These are phyloP conservation scores for Acaromyces ingoldii DNA, from an alignment of 1,284 basidiomycete species.

Conservation along the genomic window DNA sequence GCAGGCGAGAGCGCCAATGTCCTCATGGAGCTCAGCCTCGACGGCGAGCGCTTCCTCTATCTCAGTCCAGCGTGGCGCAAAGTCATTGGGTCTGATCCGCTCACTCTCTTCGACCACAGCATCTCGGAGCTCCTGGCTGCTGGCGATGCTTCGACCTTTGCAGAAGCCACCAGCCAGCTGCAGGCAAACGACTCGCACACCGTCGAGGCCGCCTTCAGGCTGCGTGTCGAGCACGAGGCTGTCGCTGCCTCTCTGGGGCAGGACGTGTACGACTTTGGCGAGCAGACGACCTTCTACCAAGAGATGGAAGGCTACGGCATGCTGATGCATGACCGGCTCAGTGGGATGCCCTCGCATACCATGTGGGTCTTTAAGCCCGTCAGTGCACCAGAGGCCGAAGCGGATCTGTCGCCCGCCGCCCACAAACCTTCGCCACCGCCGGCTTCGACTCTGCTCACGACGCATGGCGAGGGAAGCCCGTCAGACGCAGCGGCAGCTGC, in stretches of 20 bases:
- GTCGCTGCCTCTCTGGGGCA: slow-evolving; percentile 58
- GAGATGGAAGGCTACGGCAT: slow-evolving; percentile 97
- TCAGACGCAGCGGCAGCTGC: too few species aligned
- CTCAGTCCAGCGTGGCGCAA: slow-evolving; percentile 90
- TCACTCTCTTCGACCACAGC: slow-evolving; percentile 70
- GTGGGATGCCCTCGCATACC: slow-evolving; percentile 81
- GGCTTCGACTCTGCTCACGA: too few species aligned
- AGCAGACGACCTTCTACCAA: slow-evolving; percentile 61
- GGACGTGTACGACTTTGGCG: slow-evolving; percentile 40
- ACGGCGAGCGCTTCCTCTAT: slow-evolving; percentile 81
- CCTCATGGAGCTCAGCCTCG: slow-evolving; percentile 87
- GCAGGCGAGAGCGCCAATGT: slow-evolving; percentile 22
- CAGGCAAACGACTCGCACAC: slow-evolving; percentile 90
- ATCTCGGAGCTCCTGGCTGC: slow-evolving; percentile 78
- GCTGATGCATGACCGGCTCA: slow-evolving; percentile 90
- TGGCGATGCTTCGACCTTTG: slow-evolving; percentile 78
- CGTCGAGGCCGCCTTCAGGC: slow-evolving; percentile 81
- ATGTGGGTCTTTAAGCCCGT: slow-evolving; percentile 99
- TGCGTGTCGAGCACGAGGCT: slow-evolving; percentile 59
- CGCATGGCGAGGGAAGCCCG: neutral
- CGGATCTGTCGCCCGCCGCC: slow-evolving; percentile 16
- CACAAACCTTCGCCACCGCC: slow-evolving; percentile 6
- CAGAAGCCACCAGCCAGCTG: slow-evolving; percentile 77
- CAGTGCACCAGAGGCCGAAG: slow-evolving; percentile 37
- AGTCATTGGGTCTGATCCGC: slow-evolving; percentile 86